Evolutionary conservation across 176 grass and related monocot species (phyloP).

Genomic region (bread wheat (Triticum aestivum)): DNA sequence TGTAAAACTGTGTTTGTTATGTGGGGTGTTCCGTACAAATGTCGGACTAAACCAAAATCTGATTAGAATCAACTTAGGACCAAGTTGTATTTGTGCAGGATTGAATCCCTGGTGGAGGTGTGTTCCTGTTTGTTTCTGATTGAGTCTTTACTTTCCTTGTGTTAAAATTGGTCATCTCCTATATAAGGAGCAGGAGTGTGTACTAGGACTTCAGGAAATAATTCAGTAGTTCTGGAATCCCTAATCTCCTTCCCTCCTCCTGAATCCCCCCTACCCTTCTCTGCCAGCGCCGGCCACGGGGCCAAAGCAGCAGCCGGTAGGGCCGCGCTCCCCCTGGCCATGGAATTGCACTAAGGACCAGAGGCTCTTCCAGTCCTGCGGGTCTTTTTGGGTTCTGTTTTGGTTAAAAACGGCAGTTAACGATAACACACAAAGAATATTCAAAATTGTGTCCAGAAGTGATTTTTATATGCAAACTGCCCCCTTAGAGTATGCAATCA

Average conservation of each 20-base stretch:
- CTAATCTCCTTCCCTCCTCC: not conserved
- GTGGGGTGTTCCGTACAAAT: too few relatives aligned
- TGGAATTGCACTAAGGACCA: not conserved
- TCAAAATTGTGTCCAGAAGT: not conserved
- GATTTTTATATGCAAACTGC: not conserved
- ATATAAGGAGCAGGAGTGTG: not conserved
- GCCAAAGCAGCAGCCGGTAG: not conserved
- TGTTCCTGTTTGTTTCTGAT: too few relatives aligned
- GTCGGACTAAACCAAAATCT: too few relatives aligned
- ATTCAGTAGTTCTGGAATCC: not conserved
- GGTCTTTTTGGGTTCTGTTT: not conserved
- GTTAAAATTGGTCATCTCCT: not conserved
- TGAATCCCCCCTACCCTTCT: not conserved
- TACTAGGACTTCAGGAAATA: not conserved
- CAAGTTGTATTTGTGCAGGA: too few relatives aligned
- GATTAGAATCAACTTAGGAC: too few relatives aligned
- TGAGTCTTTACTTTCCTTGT: not conserved
- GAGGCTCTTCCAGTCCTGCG: not conserved
- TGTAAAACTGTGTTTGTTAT: not conserved
- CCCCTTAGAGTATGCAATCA: not conserved
- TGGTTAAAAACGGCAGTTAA: constrained; percentile 10
- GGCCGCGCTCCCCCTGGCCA: not conserved
- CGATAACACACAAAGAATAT: not conserved
- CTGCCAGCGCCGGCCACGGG: not conserved
- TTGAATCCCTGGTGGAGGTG: too few relatives aligned